A percentile compares a stretch with the other conserved stretches of the same genome.
Evolutionary conservation across 2,329 filamentous ascomycete species (phyloP).

Genomic region (Sporothrix variecibatus): DNA sequence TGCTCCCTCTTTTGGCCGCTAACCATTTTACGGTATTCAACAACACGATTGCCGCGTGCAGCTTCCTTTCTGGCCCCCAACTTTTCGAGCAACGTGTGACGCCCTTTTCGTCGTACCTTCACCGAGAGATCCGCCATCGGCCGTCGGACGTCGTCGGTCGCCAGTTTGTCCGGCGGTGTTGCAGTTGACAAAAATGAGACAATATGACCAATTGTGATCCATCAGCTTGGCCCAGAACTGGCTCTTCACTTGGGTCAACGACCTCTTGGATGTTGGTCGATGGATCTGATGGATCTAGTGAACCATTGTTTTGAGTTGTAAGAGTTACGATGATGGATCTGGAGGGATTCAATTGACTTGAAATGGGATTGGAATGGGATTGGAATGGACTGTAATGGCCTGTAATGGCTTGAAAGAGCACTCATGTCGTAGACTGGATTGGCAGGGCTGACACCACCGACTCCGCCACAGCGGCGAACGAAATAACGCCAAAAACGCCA

Average conservation of each 20-base stretch:
- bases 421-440: not conserved
- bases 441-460: not conserved
- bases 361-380: too few relatives aligned
- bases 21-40: not conserved
- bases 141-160: too few relatives aligned
- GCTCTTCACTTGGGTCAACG: too few relatives aligned
- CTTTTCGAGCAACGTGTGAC: not conserved
- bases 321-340: too few relatives aligned
- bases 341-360: too few relatives aligned
- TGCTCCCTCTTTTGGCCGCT: not conserved
- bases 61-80: not conserved
- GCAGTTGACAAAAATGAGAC: not conserved
- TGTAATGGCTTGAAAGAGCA: too few relatives aligned
- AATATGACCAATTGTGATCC: not conserved
- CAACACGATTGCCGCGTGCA: not conserved
- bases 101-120: not conserved
- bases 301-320: too few relatives aligned
- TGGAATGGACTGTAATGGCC: too few relatives aligned
- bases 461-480: not conserved
- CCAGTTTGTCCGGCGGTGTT: too few relatives aligned
- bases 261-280: too few relatives aligned
- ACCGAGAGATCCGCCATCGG: not conserved
- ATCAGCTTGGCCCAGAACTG: not conserved
- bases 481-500: not conserved
- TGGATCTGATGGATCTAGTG: too few relatives aligned